Base-by-base conservation (phyloP, 768 basidiomycete species). In the Boletellus ananiceps region DNA sequence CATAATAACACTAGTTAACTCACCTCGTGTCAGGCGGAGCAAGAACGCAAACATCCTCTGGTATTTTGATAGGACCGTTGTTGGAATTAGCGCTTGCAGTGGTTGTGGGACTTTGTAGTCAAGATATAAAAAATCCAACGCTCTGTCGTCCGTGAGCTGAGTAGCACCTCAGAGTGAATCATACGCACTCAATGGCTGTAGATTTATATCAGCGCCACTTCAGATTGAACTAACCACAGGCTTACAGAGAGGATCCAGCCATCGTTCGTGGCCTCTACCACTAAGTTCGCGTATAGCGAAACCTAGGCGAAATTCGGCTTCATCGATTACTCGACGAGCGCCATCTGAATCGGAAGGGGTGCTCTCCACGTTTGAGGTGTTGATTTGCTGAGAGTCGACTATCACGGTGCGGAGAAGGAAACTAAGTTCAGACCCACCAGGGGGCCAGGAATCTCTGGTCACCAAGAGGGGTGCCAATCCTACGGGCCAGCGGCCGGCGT, bases 41-140 rank as follows among this genome's bases (percentile, higher is more conserved):
- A 92, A 77, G 58, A 93, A 83, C 0, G 86, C 76, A 64, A 93
- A 92, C 52, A 93, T 72, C 35, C 87, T 74, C 55, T 93, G 88
- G 61, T 94, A 94, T 63, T 93, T 94, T 5, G 79, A 83, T n/a
- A 93, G 66, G 29, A 87, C 77, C 5, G 79, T 74, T 1, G 79
- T 72, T 2, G 88, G 81, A 29, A 95, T 85, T 9, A 95, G 62
- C 11, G 83, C 75, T 40, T 83, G 80, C 34, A 95, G 70, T 0
- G 90, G 80, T n/a, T 75, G 74, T 2, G 91, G 89, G n/a, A 89
- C 84, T 58, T 86, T 86, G 66, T 95, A 95, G 55, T 92, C 83
- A 72, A 95, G 83, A 61, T 89, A 90, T 13, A 95, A 69, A 62
- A 94, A 95, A 64, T 94, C 93, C 37, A 95, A 65, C 7, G 93